A percentile compares a stretch with the other conserved stretches of the same genome.
These are phyloP conservation scores for Zygosaccharomyces kombuchaensis DNA, from an alignment of 805 yeast species.

Conservation along the genomic window DNA sequence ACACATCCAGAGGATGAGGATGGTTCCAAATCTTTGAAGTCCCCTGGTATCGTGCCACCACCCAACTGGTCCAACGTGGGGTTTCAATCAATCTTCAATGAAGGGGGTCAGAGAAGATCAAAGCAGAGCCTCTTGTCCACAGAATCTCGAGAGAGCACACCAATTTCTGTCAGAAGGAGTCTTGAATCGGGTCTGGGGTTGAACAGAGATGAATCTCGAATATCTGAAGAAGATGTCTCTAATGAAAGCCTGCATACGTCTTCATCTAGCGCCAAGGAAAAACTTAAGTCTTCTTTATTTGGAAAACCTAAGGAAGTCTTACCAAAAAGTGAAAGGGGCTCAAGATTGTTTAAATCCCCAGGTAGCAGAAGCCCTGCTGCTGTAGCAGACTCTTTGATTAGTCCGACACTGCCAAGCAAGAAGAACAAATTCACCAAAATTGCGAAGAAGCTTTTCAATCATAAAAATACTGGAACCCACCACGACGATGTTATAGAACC, in stretches of 20 bases:
- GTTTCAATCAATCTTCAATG: slow-evolving; percentile 28
- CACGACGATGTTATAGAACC: slow-evolving; percentile 23
- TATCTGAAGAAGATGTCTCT: slow-evolving; percentile 13
- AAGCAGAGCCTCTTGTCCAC: slow-evolving; percentile 17
- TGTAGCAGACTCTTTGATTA: slow-evolving; percentile 11
- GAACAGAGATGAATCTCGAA: slow-evolving; percentile 8
- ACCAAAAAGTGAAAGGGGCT: slow-evolving; percentile 13
- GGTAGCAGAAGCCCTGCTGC: slow-evolving; percentile 8
- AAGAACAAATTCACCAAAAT: slow-evolving; percentile 20
- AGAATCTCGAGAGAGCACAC: slow-evolving; percentile 10
- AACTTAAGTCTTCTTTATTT: slow-evolving; percentile 12
- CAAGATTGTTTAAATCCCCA: slow-evolving; percentile 16
- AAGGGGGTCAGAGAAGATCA: slow-evolving; percentile 21
- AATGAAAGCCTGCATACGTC: slow-evolving; percentile 16
- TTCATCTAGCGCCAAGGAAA: slow-evolving; percentile 14
- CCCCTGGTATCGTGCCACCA: slow-evolving; percentile 13
- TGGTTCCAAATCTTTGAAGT: slow-evolving; percentile 14
- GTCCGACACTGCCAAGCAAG: slow-evolving; percentile 13
- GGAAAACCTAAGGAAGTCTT: slow-evolving; percentile 12
- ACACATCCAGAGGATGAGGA: slow-evolving; percentile 21
- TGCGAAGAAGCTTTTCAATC: slow-evolving; percentile 28
- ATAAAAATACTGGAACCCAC: slow-evolving; percentile 19
- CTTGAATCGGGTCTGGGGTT: slow-evolving; percentile 7
- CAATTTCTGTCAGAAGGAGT: slow-evolving; percentile 12
- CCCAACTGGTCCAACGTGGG: slow-evolving; percentile 29